Evolutionary conservation across 2,329 filamentous ascomycete species (phyloP), one percentile per base, ranked within the genome.

Genomic region (Aspergillus bombycis): DNA sequence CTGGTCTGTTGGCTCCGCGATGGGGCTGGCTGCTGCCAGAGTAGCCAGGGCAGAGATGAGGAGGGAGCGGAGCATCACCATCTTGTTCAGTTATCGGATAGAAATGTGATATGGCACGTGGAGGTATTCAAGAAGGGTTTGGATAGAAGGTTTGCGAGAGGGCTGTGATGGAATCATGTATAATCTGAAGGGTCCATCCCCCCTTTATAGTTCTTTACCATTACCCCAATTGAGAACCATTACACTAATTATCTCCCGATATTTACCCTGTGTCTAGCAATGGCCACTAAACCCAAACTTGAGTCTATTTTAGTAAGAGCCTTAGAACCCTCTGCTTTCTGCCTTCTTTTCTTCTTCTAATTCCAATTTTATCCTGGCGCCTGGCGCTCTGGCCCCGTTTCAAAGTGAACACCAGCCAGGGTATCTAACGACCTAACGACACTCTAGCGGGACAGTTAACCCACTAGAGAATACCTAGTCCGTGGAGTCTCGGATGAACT

Each of bases 21-120:
- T 38, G 12, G 69, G 69, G 21, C 41, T 59, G 21, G 67, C 67
- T 8, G 64, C n/a, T 30, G 64, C 64, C 14, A 71, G 58, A 10
- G 64, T 41, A 43, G 65, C 63, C 45, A 68, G 63, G 28, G 50
- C 59, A 21, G 56, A 38, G 26, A 70, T 30, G 23, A 71, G 58
- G 16, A 69, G 38, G 12, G 67, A 60, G 12, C 36, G 61, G n/a
- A 70, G n/a, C 26, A 32, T n/a, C 19, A 36, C 57, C 60, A 70
- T 68, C 30, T 55, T 66, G 38, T 61, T 53, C 11, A 53, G 34
- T 9, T 41, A 43, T 53, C 0, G 41, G 14, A 5, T 38, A 26
- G 54, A 50, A 16, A 53, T 30, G 54, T 57, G 30, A 54, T 41
- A 53, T 14, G 21, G 34, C 16, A 59, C 8, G 23, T 3, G 16